Percentiles rank a stretch among this genome's conserved stretches.
Conservation (phyloP, 257 asterid genomes). For the Nicotiana obtusifolia region DNA sequence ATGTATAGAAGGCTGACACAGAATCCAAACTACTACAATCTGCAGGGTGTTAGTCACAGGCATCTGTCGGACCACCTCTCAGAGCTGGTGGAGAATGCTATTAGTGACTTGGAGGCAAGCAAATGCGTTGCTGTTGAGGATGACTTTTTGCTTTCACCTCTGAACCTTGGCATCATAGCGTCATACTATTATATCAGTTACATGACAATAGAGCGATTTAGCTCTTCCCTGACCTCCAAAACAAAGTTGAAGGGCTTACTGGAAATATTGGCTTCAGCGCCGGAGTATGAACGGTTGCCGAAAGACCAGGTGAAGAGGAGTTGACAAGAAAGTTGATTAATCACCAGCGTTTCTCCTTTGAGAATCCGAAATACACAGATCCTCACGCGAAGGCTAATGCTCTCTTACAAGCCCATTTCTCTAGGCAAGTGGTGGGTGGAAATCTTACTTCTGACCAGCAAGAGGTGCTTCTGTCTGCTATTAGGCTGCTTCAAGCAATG, state of each 20-base stretch:
- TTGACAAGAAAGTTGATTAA: constrained; percentile 32
- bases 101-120: constrained; percentile 35
- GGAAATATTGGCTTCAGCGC: constrained; percentile 36
- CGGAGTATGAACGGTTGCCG: constrained; percentile 33
- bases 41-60: constrained; percentile 39
- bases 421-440: constrained; percentile 30
- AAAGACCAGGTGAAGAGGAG: constrained; percentile 40
- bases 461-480: constrained; percentile 30
- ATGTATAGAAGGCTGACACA: constrained; percentile 39
- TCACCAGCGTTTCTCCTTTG: constrained; percentile 36
- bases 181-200: constrained; percentile 38
- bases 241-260: constrained; percentile 36
- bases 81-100: constrained; percentile 34
- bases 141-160: constrained; percentile 27
- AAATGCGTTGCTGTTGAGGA: constrained; percentile 31
- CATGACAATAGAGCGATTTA: constrained; percentile 40
- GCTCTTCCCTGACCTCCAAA: constrained; percentile 31
- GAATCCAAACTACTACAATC: constrained; percentile 39
- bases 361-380: constrained; percentile 26
- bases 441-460: constrained; percentile 32
- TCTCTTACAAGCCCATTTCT: constrained; percentile 36
- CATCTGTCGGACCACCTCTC: constrained; percentile 38
- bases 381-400: constrained; percentile 40
- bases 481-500: constrained; percentile 36
- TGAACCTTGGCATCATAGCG: constrained; percentile 43